These are phyloP conservation scores for Letharia columbiana DNA, from an alignment of 495 filamentous ascomycete species.

Conservation along the genomic window DNA sequence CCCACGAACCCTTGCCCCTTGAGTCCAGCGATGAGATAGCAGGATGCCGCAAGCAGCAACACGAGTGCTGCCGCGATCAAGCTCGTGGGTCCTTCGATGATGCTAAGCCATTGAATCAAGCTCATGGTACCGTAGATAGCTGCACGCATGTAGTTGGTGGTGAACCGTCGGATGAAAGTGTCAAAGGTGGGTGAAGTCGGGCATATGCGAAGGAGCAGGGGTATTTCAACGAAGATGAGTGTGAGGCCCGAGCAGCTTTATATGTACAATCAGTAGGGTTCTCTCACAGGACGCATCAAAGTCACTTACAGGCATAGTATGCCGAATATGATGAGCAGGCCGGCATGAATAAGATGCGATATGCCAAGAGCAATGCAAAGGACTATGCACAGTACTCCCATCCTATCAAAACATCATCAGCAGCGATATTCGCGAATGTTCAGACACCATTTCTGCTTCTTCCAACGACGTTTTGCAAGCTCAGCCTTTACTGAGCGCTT, in stretches of 20 bases:
- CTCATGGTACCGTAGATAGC: conserved; percentile 77
- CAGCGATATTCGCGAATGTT: background rate
- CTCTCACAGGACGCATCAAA: background rate
- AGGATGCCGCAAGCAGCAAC: conserved; percentile 64
- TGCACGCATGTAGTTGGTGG: conserved; percentile 96
- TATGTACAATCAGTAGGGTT: background rate
- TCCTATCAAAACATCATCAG: conserved; percentile 46
- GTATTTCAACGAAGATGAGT: conserved; percentile 94
- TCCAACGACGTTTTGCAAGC: background rate
- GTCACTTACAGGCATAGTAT: conserved; percentile 72
- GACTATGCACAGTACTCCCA: conserved; percentile 86
- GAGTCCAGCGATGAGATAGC: conserved; percentile 76
- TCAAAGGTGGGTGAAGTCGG: conserved; percentile 89
- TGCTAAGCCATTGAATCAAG: conserved; percentile 72
- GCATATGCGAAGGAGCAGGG: conserved; percentile 93
- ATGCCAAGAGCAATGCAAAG: conserved; percentile 93
- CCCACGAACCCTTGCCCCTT: conserved; percentile 92
- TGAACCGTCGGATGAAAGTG: conserved; percentile 79
- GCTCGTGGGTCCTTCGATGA: conserved; percentile 48
- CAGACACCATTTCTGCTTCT: background rate
- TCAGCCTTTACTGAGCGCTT: background rate
- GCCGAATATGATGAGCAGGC: conserved; percentile 65
- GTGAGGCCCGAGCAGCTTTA: conserved; percentile 67
- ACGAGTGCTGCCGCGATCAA: conserved; percentile 82
- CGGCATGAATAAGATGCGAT: conserved; percentile 72